phyloP scores from a whole-genome alignment of 208 protist species.

The Crithidia mellificae region DNA sequence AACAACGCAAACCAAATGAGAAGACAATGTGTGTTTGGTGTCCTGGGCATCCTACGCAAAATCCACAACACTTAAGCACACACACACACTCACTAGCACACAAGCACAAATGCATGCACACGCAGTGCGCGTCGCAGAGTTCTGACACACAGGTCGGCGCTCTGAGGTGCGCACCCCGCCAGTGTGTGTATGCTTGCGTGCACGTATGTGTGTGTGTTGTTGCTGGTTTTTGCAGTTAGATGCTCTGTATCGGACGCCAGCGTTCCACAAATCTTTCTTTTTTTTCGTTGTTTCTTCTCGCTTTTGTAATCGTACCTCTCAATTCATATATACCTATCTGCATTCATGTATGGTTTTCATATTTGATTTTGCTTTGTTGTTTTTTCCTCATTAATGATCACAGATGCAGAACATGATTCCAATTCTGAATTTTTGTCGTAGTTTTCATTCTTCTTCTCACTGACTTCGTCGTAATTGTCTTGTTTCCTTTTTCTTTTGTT shows the following conservation, averaged over 20 bases:
- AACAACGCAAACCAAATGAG: not conserved
- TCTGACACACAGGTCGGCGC: not conserved
- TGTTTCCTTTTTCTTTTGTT: conserved; percentile 11
- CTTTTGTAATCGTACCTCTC: not conserved
- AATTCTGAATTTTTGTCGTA: conserved; percentile 9
- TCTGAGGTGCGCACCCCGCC: not conserved
- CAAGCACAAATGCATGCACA: too few relatives aligned
- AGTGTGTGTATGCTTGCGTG: too few relatives aligned
- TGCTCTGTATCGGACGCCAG: too few relatives aligned
- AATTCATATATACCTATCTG: too few relatives aligned
- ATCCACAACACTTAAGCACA: too few relatives aligned
- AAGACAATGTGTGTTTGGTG: not conserved
- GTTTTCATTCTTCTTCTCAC: conserved; percentile 13
- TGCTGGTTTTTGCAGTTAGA: not conserved
- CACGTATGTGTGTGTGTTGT: not conserved
- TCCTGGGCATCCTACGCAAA: too few relatives aligned
- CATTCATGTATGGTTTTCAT: conserved; percentile 1
- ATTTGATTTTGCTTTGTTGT: conserved; percentile 14
- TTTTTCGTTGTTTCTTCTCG: not conserved
- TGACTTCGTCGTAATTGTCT: conserved; percentile 10
- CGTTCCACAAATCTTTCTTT: too few relatives aligned
- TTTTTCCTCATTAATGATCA: conserved; percentile 15
- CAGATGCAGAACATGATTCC: conserved; percentile 13
- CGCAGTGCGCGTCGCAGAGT: too few relatives aligned
- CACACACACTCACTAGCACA: too few relatives aligned